Evolutionary conservation across 345 rosid genomes (phyloP), one percentile per base, ranked within the genome.

Genomic region (Durio zibethinus): DNA sequence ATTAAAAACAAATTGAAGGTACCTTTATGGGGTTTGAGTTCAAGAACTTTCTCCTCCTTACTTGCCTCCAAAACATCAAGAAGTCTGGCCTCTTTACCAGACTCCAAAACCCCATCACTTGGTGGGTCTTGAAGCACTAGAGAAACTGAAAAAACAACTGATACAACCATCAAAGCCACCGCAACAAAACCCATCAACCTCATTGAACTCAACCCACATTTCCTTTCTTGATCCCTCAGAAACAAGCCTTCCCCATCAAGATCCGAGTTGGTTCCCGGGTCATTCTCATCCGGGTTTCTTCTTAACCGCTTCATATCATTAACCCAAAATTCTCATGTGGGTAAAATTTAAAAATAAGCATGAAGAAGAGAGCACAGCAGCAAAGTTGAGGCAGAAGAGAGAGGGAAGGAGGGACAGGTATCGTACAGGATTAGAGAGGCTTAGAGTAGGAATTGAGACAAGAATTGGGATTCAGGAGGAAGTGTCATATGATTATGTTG

Each of bases 51-150:
- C 0, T 59, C 80, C 15, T 67, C 80, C 33, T 75, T 43, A 2
- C 60, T 52, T 3, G 82, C 27, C 38, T 83, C 83, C 77, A 62
- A 33, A 64, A 80, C 81, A 36, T 82, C 47, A 50, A 65, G 29
- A 54, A 52, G 59, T 64, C 21, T 63, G 1, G 45, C 80, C 15
- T 67, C 79, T 18, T 72, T 43, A 5, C 70, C 42, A 9, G 82
- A 35, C 36, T 83, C 83, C 75, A 68, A 42, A 57, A 81, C 81
- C 47, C 48, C 76, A 68, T 86, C 84, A 47, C 83, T 61, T 0
- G 89, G 89, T 42, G 83, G 86, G 78, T 87, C 89, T 29, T 77
- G 76, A 66, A 87, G 85, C 74, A 87, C 87, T 43, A 83, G 76
- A 43, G 86, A 78, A 66, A 84, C 68, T 3, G 89, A 87, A 63